Evolutionary conservation across 31 red algal genomes (phyloP).

Genomic region (Odonthalia washingtoniensis): DNA sequence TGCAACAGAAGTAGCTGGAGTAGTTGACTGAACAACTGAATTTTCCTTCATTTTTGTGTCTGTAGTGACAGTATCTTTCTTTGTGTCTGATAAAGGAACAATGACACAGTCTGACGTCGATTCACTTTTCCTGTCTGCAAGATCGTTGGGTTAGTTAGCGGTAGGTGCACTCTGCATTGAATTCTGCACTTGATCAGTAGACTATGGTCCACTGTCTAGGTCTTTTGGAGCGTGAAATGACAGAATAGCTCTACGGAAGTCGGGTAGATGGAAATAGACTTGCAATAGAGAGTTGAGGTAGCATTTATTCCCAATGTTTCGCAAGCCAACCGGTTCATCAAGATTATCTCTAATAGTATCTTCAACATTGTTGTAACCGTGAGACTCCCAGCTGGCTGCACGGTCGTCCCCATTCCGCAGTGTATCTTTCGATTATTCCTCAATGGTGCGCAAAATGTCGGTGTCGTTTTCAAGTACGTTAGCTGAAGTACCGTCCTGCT

Average conservation of each 20-base stretch:
- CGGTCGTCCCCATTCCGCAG: constrained; percentile 25
- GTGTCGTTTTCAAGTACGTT: constrained; percentile 36
- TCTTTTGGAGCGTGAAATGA: constrained; percentile 46
- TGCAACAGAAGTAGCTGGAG: too few species aligned
- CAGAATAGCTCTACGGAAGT: constrained; percentile 83
- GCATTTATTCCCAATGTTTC: constrained; percentile 98
- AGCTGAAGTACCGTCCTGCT: constrained; percentile 9
- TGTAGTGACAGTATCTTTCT: too few species aligned
- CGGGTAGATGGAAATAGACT: constrained; percentile 89
- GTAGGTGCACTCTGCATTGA: neutral
- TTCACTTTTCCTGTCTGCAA: constrained; percentile 36
- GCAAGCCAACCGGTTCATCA: constrained; percentile 79
- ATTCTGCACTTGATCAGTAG: neutral
- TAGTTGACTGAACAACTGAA: too few species aligned
- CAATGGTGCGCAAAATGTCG: constrained; percentile 70
- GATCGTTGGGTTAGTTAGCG: neutral
- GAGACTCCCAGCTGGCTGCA: constrained; percentile 51
- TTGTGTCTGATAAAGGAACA: too few species aligned
- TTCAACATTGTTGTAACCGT: constrained; percentile 16
- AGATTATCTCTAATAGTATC: constrained; percentile 47
- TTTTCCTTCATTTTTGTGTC: too few species aligned
- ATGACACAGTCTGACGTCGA: constrained; percentile 30
- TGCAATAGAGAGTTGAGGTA: constrained; percentile 98
- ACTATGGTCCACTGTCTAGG: neutral
- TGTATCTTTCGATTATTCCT: constrained; percentile 63